A percentile compares a stretch with the other conserved stretches of the same genome.
These are phyloP conservation scores for Taphrina pruni DNA, from an alignment of 1,139 yeast species.

Conservation along the genomic window DNA sequence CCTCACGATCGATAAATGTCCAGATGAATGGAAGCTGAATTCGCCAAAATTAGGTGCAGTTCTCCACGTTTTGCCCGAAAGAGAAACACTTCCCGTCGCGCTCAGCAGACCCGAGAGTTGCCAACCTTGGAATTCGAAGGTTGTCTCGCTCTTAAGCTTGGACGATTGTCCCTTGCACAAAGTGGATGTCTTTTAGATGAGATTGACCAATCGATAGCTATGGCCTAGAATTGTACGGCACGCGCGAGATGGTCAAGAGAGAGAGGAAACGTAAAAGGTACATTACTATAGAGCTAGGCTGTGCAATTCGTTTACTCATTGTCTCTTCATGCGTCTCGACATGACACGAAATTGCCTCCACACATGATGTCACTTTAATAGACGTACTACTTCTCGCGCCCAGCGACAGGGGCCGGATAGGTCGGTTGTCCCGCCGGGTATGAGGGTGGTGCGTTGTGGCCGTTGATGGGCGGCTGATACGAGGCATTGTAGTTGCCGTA, in stretches of 20 bases:
- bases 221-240: too few species aligned
- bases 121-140: too few species aligned
- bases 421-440: conserved; percentile 9
- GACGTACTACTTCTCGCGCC: conserved; percentile 7
- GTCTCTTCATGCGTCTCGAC: too few species aligned
- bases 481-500: conserved; percentile 7
- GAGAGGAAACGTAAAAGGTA: too few species aligned
- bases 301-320: too few species aligned
- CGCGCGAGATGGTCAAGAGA: too few species aligned
- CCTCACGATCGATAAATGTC: background rate
- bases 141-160: too few species aligned
- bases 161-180: too few species aligned
- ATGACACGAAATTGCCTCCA: background rate
- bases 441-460: conserved; percentile 14
- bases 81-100: background rate
- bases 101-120: too few species aligned
- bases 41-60: background rate
- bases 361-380: background rate
- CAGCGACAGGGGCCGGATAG: conserved; percentile 10
- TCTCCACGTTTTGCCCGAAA: background rate
- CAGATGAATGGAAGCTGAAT: background rate
- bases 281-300: too few species aligned
- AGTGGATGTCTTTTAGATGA: too few species aligned
- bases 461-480: conserved; percentile 2
- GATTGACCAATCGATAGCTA: too few species aligned